phyloP scores from a whole-genome alignment of 2,329 filamentous ascomycete species.

The Fusarium brevicatenulatum region DNA sequence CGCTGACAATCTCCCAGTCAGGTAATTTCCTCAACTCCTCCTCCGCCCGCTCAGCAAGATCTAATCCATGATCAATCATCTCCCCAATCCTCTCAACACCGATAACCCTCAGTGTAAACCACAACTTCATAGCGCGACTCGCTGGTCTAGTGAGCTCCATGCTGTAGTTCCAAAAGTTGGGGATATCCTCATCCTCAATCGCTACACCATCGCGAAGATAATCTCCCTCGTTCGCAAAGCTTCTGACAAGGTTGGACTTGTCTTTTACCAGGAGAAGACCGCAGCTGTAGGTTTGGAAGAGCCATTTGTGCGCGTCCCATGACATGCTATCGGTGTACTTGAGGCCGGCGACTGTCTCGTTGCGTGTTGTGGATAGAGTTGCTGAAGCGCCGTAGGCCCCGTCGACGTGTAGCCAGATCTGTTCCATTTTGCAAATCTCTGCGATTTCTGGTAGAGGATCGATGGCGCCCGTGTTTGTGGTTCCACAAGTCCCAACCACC shows the following conservation, averaged over 20 bases:
- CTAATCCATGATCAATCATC: constrained; percentile 42
- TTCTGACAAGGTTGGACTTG: constrained; percentile 29
- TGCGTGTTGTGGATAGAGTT: constrained; percentile 24
- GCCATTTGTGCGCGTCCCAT: constrained; percentile 46
- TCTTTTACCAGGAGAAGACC: constrained; percentile 37
- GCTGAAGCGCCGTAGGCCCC: constrained; percentile 42
- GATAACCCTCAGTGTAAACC: constrained; percentile 40
- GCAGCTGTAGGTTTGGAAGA: constrained; percentile 43
- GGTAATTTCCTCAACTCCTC: constrained; percentile 19
- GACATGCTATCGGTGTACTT: constrained; percentile 39
- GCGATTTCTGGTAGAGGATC: constrained; percentile 3
- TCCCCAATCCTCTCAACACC: constrained; percentile 35
- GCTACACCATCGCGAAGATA: constrained; percentile 40
- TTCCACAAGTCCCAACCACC: constrained; percentile 30
- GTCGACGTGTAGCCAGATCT: constrained; percentile 40
- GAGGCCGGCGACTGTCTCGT: constrained; percentile 16
- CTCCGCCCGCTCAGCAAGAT: constrained; percentile 36
- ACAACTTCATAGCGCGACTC: constrained; percentile 40
- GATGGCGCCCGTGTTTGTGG: constrained; percentile 23
- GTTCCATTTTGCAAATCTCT: constrained; percentile 13
- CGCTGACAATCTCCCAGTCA: constrained; percentile 40
- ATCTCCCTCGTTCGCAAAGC: constrained; percentile 40
- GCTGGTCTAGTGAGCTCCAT: constrained; percentile 41
- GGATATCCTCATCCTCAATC: constrained; percentile 38
- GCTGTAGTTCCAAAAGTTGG: constrained; percentile 44